Conservation (phyloP, 352 stramenopile genomes). For the Blastocystis sp. region DNA sequence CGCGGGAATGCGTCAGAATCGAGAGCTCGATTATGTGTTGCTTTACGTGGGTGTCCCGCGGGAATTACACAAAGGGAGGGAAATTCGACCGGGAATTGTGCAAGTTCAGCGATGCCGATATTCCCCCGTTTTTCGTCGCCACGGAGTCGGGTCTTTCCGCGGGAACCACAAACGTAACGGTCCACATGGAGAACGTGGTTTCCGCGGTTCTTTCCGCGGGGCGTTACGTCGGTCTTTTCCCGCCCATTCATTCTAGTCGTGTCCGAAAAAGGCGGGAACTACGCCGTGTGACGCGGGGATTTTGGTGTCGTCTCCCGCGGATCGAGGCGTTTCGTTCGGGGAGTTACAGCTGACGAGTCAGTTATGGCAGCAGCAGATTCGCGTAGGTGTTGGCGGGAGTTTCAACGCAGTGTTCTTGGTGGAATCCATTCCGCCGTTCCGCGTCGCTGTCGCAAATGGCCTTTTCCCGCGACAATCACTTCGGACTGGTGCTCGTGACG, state of each 20-base stretch:
- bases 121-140: not conserved
- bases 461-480: not conserved
- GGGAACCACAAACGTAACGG: not conserved
- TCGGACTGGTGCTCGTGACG: too few relatives aligned
- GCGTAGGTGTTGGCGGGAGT: too few relatives aligned
- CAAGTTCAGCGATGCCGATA: not conserved
- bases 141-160: not conserved
- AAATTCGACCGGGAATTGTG: slow-evolving; percentile 13
- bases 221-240: not conserved
- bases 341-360: too few relatives aligned
- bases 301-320: not conserved
- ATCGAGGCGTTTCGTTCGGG: too few relatives aligned
- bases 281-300: not conserved
- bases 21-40: not conserved
- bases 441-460: not conserved
- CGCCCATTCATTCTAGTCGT: too few relatives aligned
- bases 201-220: not conserved
- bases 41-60: not conserved
- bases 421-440: not conserved
- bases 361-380: too few relatives aligned
- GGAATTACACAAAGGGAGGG: not conserved
- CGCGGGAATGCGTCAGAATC: not conserved
- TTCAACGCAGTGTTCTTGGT: not conserved
- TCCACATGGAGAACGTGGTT: not conserved
- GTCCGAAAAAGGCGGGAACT: too few relatives aligned